Base-by-base conservation (phyloP, 495 filamentous ascomycete species). In the Penicillium canescens region DNA sequence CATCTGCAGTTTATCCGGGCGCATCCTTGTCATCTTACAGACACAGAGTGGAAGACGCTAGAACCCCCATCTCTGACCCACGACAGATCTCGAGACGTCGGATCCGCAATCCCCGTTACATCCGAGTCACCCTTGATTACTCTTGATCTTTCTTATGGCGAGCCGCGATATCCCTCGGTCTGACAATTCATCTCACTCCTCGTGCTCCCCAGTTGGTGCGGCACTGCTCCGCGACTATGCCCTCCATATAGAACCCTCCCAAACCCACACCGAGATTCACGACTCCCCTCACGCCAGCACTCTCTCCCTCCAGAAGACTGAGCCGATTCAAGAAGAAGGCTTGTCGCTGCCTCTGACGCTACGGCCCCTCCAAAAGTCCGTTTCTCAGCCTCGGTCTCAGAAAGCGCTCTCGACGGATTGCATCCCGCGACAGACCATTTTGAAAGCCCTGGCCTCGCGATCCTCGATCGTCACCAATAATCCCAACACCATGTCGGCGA, bases 401-500 rank as follows among this genome's bases (percentile, higher is more conserved):
- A 85, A 79, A 76, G 75, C 81, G 9, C 74, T 83, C 37, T 88
- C 88, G 11, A 79, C 85, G 53, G 87, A 91, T 56, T 82, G 84
- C 28, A 81, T 93, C 52, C 89, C 91, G 21, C 84, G 86, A 23
- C 91, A 93, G 71, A 93, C 89, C 20, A 86, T 96, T 63, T 84
- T 94, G 73, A 93, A 94, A 65, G 89, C 90, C n/a, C 70, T 95
- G 47, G 89, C 88, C 34, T 91, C 90, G 14, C 81, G 86, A 28
- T 79, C 84, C 18, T 84, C 84, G 39, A 54, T 66, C n/a, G 14
- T 52, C 33, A 82, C 72, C 61, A 79, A 81, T 54, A 85, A 82
- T 50, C 51, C 81, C 26, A 78, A 78, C 26, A 65, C 84, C 54
- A 66, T 75, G 50, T 66, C 72, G 57, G 59, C 72, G 60, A 70